Evolutionary conservation across 2,329 filamentous ascomycete genomes (phyloP), one percentile per base, ranked within the genome.

Genomic region (Stemphylium beticola): DNA sequence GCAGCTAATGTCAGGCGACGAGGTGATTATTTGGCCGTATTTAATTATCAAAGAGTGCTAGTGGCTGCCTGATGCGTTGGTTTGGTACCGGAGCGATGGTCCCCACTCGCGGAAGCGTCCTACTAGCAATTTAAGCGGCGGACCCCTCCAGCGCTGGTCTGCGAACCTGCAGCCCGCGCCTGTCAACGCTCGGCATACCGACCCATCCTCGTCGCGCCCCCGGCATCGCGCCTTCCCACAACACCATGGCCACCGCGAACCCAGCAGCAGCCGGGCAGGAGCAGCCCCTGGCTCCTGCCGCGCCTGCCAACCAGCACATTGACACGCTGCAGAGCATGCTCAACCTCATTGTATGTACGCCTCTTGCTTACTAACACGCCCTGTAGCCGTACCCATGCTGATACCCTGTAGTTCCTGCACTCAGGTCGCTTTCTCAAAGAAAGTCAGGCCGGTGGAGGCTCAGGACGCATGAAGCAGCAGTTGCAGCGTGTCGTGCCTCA

Each of bases 281-380:
- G 36, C 57, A 52, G 44, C 49, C 46, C 51, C 44, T 36, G n/a
- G 18, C 53, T 7, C 47, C 56, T 20, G 45, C 62, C 33, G 62
- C 63, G 33, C 17, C 52, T 10, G 48, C 49, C 45, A 57, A 47
- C 11, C 61, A 54, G 39, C 56, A 76, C 42, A 68, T 82, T 48
- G 78, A 81, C 55, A 74, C 73, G 51, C 68, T 82, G 53, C 77
- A 81, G 62, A 69, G 73, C 51, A 79, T 81, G 71, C 62, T 82
- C 55, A 81, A 81, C 59, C 70, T 75, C 43, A 75, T 81, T 32
- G 79, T 81, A 72, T 32, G 79, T 81, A 72, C 48, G 78, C 53
- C 11, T 9, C 31, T n/a, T 52, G 52, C 42, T 15, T 15, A 14
- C 40, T 33, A 15, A 32, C 11, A 7, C 22, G 22, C 40, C 17